Base-by-base conservation (phyloP, 75 land plant genomes). In the Larix kaempferi region DNA sequence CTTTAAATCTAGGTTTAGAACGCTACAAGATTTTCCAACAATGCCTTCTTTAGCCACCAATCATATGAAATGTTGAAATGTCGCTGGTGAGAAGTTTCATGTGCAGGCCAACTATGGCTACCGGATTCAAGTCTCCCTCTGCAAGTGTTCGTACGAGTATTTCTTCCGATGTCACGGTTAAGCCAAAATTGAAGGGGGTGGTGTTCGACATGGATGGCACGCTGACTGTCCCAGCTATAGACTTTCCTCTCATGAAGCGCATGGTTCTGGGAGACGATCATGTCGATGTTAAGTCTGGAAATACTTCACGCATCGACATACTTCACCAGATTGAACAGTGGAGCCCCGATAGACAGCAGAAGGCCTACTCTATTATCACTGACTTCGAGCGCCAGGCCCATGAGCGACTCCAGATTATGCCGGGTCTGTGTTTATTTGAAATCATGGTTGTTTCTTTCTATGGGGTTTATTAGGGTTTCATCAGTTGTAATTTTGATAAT, bases 341-440 rank as follows among this genome's bases (percentile, higher is more conserved):
- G 54, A 49, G 54, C 54, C 54, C 54, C 11, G 73, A 69, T 13
- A 69, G 73, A 44, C 73, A 69, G 73, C 52, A 69, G 23, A 39
- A 37, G 19, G 73, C 73, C 15, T 69, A 39, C n/a, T 21, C 73
- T 3, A 41, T 69, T 69, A 69, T 69, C 35, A 69, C 73, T 49
- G 54, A 49, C 12, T 10, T 49, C 54, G 54, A 49, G 54, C 54
- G 54, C 54, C 54, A 49, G 54, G 54, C 54, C 54, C 54, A 49
- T 49, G 54, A 49, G 54, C 54, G 54, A 49, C 54, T 49, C 54
- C 54, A 49, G 54, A 49, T 49, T 10, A 49, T 49, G 54, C 54
- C 54, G 54, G 73, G 73, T 69, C 69, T 65, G 39, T 65, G 35
- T 33, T 35, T 33, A 33, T 27, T 29, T 64, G 35, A 27, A 4